Evolutionary conservation across 2,329 filamentous ascomycete genomes (phyloP), one percentile per base, ranked within the genome.

Genomic region (Amauroascus verrucosus): DNA sequence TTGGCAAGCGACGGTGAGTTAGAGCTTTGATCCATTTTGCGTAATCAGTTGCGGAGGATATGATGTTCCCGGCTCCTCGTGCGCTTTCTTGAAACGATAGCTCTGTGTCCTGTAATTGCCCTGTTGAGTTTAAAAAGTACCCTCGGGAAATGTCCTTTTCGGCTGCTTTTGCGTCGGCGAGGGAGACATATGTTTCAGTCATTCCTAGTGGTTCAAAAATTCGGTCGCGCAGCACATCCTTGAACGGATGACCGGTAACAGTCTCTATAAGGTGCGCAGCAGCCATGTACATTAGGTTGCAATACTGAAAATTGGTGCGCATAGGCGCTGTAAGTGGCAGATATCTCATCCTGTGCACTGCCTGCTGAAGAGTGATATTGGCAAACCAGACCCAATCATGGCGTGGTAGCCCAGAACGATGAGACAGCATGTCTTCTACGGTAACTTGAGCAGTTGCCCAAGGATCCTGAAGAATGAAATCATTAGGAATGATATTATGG

Each of bases 251-350:
- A 0, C 64, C 64, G 1, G 72, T 73, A 1, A 75, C 60, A 1
- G 64, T 70, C 61, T 79, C 70, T 6, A 77, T 60, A 2, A 69
- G 65, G 59, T 78, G 70, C n/a, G 71, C 65, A 0, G 73, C 71
- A 0, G 71, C 71, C 33, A 72, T 69, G 60, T 69, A 81, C 72
- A 79, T 75, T 20, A 76, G 63, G 59, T 80, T 80, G 65, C 70
- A 73, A 63, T 80, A 81, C 57, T 76, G 70, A 47, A 62, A 76
- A 9, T 59, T 64, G 0, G 70, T 71, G 11, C 76, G 68, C 16
- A 74, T 63, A 26, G 70, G 58, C 5, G 64, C 63, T 6, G 64
- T 70, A 35, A 74, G 61, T 1, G 67, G 70, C 3, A 78, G 64
- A 58, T 77, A 60, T 2, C 73, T 69, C 50, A 80, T 59, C 32